A percentile compares a stretch with the other conserved stretches of the same genome.
Conservation (phyloP, 2,329 filamentous ascomycete genomes). For the Gnomoniopsis smithogilvyi region DNA sequence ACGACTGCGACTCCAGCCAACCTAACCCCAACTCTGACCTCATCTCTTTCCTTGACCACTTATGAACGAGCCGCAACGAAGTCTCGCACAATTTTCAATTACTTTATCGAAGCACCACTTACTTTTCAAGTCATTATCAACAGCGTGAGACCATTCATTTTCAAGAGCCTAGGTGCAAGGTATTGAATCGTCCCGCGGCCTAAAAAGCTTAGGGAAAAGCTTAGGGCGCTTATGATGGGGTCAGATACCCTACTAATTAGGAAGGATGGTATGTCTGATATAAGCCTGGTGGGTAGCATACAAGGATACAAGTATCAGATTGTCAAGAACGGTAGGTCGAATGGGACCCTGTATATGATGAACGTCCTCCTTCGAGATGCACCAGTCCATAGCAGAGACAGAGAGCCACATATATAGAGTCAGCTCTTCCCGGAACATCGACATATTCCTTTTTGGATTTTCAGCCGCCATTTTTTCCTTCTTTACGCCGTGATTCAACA, state of each 20-base stretch:
- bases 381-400: background rate
- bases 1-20: too few relatives aligned
- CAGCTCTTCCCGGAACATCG: background rate
- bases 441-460: background rate
- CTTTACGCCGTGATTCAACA: background rate
- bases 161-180: too few relatives aligned
- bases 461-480: background rate
- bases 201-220: background rate
- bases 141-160: too few relatives aligned
- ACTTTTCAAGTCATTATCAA: too few relatives aligned
- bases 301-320: background rate
- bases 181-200: background rate
- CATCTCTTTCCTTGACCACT: too few relatives aligned
- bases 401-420: background rate
- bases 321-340: slow-evolving; percentile 5
- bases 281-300: background rate
- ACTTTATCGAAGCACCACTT: too few relatives aligned
- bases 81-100: too few relatives aligned
- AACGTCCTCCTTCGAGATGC: background rate
- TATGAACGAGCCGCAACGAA: too few relatives aligned
- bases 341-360: background rate
- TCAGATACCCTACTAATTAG: background rate
- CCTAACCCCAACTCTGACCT: too few relatives aligned
- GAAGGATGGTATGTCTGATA: background rate
- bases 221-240: background rate